These are phyloP conservation scores for Coelastrella sp. DNA, from an alignment of 139 green algal genomes.

Conservation along the genomic window DNA sequence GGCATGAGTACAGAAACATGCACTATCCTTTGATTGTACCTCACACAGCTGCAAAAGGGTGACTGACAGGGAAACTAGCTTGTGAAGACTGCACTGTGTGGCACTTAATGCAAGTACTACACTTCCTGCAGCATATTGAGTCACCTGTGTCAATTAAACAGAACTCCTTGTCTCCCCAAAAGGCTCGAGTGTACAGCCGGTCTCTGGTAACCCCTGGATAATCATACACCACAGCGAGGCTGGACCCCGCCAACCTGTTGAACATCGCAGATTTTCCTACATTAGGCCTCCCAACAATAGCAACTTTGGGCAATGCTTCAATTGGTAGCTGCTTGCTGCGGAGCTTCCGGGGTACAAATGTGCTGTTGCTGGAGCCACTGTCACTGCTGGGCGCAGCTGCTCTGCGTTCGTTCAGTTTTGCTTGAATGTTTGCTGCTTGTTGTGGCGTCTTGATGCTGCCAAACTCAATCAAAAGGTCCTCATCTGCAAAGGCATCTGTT, in stretches of 20 bases:
- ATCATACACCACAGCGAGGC: slow-evolving; percentile 95
- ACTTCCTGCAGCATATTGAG: too few species aligned
- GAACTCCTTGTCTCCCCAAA: slow-evolving; percentile 94
- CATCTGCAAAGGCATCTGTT: slow-evolving; percentile 42
- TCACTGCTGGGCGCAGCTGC: slow-evolving; percentile 28
- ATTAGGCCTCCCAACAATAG: slow-evolving; percentile 95
- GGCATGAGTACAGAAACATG: too few species aligned
- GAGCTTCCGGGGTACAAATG: slow-evolving; percentile 45
- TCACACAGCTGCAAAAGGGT: too few species aligned
- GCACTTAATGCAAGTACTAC: neutral
- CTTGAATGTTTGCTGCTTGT: slow-evolving; percentile 39
- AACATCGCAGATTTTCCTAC: slow-evolving; percentile 98
- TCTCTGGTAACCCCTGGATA: slow-evolving; percentile 94
- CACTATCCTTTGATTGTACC: too few species aligned
- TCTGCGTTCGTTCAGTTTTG: slow-evolving; percentile 26
- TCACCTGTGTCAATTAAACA: slow-evolving; percentile 95
- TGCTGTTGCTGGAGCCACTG: slow-evolving; percentile 18
- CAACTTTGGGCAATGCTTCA: slow-evolving; percentile 67
- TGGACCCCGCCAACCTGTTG: slow-evolving; percentile 89
- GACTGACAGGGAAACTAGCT: too few species aligned
- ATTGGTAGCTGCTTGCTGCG: slow-evolving; percentile 52
- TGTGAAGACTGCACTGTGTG: too few species aligned
- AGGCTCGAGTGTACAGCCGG: slow-evolving; percentile 90
- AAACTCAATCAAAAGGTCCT: slow-evolving; percentile 42
- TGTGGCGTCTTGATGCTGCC: slow-evolving; percentile 3